Conservation (phyloP, 805 yeast genomes). For the Wickerhamiella nectarea region DNA sequence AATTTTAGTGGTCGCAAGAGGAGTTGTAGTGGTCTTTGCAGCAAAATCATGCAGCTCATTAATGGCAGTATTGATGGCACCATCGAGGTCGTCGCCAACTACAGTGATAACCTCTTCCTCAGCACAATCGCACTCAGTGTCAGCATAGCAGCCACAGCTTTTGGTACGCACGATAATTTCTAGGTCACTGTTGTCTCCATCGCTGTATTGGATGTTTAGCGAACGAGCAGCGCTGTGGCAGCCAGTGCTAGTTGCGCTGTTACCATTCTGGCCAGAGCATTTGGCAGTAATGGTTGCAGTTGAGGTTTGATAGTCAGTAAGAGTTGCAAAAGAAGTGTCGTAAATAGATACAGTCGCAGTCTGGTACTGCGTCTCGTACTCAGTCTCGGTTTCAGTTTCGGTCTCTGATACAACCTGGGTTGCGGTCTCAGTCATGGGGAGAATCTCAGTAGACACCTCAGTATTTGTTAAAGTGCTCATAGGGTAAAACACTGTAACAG, state of each 20-base stretch:
- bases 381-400: slow-evolving; percentile 1
- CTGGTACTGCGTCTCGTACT: neutral
- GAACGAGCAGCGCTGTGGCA: slow-evolving; percentile 1
- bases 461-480: slow-evolving; percentile 3
- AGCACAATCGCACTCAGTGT: slow-evolving; percentile 7
- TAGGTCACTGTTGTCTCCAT: slow-evolving; percentile 16
- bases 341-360: neutral
- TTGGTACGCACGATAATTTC: slow-evolving; percentile 15
- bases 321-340: neutral
- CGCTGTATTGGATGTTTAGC: slow-evolving; percentile 13
- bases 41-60: neutral
- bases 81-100: neutral
- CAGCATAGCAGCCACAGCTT: slow-evolving; percentile 7
- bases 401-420: neutral
- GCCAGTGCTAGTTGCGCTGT: neutral
- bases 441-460: neutral
- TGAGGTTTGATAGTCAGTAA: neutral
- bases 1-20: neutral
- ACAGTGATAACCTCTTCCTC: neutral
- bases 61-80: neutral
- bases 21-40: neutral
- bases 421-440: neutral
- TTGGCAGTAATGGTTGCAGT: neutral
- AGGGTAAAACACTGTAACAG: slow-evolving; percentile 5
- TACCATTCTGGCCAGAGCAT: neutral